Percentiles rank a stretch among this genome's conserved stretches.
phyloP scores from a whole-genome alignment of 1,284 basidiomycete genomes.

The Papiliotrema fonsecae region DNA sequence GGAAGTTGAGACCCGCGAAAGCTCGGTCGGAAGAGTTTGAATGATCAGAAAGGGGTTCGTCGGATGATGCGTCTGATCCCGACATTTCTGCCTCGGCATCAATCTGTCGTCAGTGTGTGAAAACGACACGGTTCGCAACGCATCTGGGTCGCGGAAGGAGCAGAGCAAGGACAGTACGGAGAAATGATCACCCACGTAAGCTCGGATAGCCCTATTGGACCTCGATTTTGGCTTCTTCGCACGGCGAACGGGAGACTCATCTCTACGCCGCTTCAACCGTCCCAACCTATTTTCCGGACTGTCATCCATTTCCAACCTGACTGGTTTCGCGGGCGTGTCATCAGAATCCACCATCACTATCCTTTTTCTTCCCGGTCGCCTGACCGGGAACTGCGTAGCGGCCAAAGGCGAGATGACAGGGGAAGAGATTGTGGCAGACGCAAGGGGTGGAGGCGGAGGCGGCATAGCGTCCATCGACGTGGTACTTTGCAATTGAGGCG shows the following conservation, averaged over 20 bases:
- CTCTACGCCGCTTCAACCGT: background rate
- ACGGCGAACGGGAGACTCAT: background rate
- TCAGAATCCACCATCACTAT: background rate
- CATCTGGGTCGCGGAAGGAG: no score
- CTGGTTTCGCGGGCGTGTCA: background rate
- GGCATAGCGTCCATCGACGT: conserved; percentile 17
- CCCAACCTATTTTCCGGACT: background rate
- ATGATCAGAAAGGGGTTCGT: conserved; percentile 38
- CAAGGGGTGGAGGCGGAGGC: conserved; percentile 14
- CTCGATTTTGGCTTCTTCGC: no score
- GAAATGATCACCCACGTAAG: no score
- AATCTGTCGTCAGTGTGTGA: conserved; percentile 12
- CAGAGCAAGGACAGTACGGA: no score
- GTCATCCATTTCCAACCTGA: background rate
- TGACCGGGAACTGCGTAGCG: conserved; percentile 11
- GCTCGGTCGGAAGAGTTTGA: conserved; percentile 39
- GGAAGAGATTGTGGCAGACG: background rate
- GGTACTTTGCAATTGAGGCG: background rate
- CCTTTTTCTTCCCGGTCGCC: conserved; percentile 10
- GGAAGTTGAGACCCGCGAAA: conserved; percentile 48
- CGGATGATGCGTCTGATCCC: conserved; percentile 28
- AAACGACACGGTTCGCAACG: background rate
- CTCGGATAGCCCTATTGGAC: no score
- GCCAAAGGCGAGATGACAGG: background rate
- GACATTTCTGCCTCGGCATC: conserved; percentile 39